Conservation (phyloP, 441 rosid genomes). For the Pelargonium exstipulatum region DNA sequence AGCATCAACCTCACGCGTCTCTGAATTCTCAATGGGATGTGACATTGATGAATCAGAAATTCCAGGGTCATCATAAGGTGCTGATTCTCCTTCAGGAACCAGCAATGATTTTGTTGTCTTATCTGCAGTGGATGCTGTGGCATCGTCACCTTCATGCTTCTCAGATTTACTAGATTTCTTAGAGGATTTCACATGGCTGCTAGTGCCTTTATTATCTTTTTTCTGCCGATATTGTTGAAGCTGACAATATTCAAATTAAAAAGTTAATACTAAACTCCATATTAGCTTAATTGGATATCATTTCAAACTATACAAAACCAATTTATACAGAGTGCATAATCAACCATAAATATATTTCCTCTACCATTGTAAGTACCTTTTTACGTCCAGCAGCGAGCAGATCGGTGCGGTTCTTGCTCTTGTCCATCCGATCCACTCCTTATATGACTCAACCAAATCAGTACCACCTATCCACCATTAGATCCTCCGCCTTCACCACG, state of each 20-base stretch:
- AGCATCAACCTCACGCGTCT: constrained; percentile 31
- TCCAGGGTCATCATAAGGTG: constrained; percentile 19
- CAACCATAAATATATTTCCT: neutral
- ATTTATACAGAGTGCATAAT: neutral
- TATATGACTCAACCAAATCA: constrained; percentile 24
- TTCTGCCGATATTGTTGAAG: constrained; percentile 97
- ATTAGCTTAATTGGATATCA: neutral
- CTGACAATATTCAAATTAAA: constrained; percentile 36
- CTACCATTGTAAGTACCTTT: constrained; percentile 43
- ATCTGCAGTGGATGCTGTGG: constrained; percentile 28
- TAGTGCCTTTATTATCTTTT: constrained; percentile 74
- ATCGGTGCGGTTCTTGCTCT: constrained; percentile 84
- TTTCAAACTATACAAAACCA: neutral
- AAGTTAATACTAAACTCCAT: constrained; percentile 13
- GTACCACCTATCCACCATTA: constrained; percentile 15
- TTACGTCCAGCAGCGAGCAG: constrained; percentile 94
- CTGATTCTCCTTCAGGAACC: constrained; percentile 39
- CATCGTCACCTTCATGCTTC: constrained; percentile 51
- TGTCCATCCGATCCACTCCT: constrained; percentile 69
- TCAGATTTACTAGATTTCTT: constrained; percentile 58
- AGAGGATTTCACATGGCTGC: constrained; percentile 71
- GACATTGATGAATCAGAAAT: constrained; percentile 28
- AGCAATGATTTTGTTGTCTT: constrained; percentile 23
- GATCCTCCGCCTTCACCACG: constrained; percentile 5
- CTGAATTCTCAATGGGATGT: constrained; percentile 29